Evolutionary conservation across 1,139 yeast species (phyloP), one percentile per base, ranked within the genome.

Genomic region (Zhuliangozyma blackwelliae): DNA sequence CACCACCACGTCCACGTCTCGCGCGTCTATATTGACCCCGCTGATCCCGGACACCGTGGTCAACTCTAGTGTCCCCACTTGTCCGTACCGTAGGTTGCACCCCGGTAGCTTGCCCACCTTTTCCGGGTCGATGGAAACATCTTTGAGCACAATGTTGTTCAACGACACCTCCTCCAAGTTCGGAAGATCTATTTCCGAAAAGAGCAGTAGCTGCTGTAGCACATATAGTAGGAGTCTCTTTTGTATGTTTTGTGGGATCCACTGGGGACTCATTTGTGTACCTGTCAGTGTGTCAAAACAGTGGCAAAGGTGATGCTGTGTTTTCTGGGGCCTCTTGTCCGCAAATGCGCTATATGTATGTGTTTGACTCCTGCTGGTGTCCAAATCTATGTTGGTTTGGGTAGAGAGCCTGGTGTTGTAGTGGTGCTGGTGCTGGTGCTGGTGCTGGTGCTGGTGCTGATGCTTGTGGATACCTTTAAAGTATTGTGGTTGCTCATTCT

Each of bases 241-340:
- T 54, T 88, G 96, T 32, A 89, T 71, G 55, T 82, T 83, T 54
- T 82, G 90, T 9, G 95, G 92, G 57, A 84, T 72, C 94, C 95
- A 85, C 52, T 69, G 81, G 34, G 84, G 80, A 51, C 76, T 73
- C 82, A 77, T 77, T 35, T 9, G 23, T 22, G 23, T 22, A 5
- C 10, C 9, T 22, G 23, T 22, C 3, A 6, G 22, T 21, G 22
- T 22, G 23, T 22, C 16, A 16, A 16, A 16, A 16, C 16, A 4
- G 16, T 16, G 16, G 16, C 16, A 16, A 16, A 16, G 16, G 16
- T 4, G 16, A 16, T 16, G 16, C 16, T 16, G 16, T 16, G 16
- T 16, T 3, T 16, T 16, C 4, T 16, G 16, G 16, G 16, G 3
- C 16, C 16, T n/a, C 16, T 16, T 16, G 3, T 4, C 16, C 16